Percentiles rank a stretch among this genome's conserved stretches.
These are phyloP conservation scores for Dictyostelium discoideum DNA, from an alignment of 78 protist species.

Conservation along the genomic window DNA sequence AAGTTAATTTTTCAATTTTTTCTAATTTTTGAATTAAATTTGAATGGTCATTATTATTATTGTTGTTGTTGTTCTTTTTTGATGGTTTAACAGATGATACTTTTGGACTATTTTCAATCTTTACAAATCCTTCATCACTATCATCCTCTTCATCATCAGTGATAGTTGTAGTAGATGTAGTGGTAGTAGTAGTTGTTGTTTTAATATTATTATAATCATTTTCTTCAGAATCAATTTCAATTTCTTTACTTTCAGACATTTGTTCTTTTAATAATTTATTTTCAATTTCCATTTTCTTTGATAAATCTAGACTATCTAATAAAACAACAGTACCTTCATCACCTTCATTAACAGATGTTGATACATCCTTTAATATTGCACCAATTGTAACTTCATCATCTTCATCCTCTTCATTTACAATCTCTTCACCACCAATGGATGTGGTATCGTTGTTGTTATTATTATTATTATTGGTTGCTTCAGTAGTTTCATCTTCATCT, in stretches of 20 bases:
- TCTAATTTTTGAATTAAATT: background rate
- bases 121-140: background rate
- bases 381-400: background rate
- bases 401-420: constrained; percentile 22
- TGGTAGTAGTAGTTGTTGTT: background rate
- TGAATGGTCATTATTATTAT: too few species aligned
- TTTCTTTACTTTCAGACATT: background rate
- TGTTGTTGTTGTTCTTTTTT: background rate
- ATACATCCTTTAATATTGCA: constrained; percentile 38
- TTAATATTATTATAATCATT: background rate
- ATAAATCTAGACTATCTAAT: background rate
- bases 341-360: constrained; percentile 1
- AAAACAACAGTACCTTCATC: constrained; percentile 68
- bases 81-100: background rate
- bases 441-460: background rate
- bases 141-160: background rate
- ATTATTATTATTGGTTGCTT: background rate
- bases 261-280: background rate
- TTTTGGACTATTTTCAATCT: background rate
- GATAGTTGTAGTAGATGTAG: background rate
- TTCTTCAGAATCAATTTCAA: background rate
- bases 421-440: background rate
- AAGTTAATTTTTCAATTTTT: background rate
- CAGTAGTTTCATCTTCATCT: background rate
- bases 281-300: background rate